These are phyloP conservation scores for Canariomyces notabilis DNA, from an alignment of 2,329 filamentous ascomycete species.

Conservation along the genomic window DNA sequence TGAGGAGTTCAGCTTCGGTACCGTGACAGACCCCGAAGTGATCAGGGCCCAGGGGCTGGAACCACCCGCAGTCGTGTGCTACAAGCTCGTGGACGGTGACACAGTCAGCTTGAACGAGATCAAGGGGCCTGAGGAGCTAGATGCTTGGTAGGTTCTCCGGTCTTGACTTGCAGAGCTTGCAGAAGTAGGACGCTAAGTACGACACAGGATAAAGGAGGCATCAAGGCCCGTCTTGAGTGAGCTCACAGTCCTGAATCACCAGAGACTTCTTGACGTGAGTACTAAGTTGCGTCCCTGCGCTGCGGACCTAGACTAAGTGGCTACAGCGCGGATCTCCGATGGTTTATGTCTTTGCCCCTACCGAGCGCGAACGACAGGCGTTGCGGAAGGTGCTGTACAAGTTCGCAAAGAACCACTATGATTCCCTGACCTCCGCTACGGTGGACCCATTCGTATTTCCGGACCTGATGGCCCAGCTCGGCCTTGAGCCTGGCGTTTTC, in stretches of 20 bases:
- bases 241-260: constrained; percentile 30
- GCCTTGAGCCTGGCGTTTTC: constrained; percentile 27
- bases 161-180: not conserved
- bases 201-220: constrained; percentile 20
- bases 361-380: constrained; percentile 26
- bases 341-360: constrained; percentile 34
- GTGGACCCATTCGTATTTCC: constrained; percentile 36
- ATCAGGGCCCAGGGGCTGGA: constrained; percentile 16
- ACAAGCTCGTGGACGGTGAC: constrained; percentile 29
- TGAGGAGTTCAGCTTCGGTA: constrained; percentile 34
- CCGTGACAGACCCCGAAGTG: constrained; percentile 19
- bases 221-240: constrained; percentile 32
- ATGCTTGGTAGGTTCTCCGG: constrained; percentile 21
- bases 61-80: constrained; percentile 27
- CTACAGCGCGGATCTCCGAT: constrained; percentile 33
- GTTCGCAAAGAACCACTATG: constrained; percentile 32
- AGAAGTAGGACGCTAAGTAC: no score
- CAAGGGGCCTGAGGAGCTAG: constrained; percentile 20
- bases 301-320: not conserved
- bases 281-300: not conserved
- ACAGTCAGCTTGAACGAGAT: constrained; percentile 18
- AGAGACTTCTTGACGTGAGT: constrained; percentile 33
- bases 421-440: constrained; percentile 32
- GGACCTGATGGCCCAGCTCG: constrained; percentile 29
- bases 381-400: constrained; percentile 28